Evolutionary conservation across 768 basidiomycete species (phyloP), one percentile per base, ranked within the genome.

Genomic region (Lactarius sp.): DNA sequence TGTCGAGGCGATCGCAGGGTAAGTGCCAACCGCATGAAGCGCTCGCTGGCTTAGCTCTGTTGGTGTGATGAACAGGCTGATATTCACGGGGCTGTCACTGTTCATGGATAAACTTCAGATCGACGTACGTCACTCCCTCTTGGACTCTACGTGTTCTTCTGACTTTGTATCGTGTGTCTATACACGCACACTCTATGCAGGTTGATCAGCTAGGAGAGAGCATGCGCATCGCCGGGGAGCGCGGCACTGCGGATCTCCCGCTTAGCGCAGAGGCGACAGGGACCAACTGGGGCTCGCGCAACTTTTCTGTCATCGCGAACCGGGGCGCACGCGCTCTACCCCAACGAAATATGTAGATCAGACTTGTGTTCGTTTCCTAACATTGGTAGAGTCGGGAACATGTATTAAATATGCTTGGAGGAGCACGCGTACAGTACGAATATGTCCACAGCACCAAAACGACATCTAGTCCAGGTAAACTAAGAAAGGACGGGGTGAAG

Each of bases 221-320:
- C 18, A 77, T 87, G 5, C 74, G 75, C 36, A 68, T 76, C 34
- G 86, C 85, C 1, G 86, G 86, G 2, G 73, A 72, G 16, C 72
- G 86, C 1, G 86, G 86, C 0, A 80, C 82, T 0, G 71, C 78
- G 0, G 73, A 67, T 2, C 74, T 90, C 10, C 80, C 83, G 0
- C 41, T 79, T 14, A 71, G 71, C 16, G 79, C 79, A 0, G 71
- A 75, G 2, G 80, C 84, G 2, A 74, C 72, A 16, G 77, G 78
- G 68, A 71, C 66, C 27, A 79, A 75, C 3, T 69, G 71, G 36
- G 75, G 16, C 18, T 33, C 52, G 14, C 70, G 73, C 0, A 69
- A 69, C 51, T 87, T 82, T 62, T 85, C 84, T 1, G 39, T 83
- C 22, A 76, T 89, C 55, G 69, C 68, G 6, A 88, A 88, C 52